A percentile compares a stretch with the other conserved stretches of the same genome.
phyloP scores from a whole-genome alignment of 2,329 filamentous ascomycete species.

The Pseudocercospora vitis region DNA sequence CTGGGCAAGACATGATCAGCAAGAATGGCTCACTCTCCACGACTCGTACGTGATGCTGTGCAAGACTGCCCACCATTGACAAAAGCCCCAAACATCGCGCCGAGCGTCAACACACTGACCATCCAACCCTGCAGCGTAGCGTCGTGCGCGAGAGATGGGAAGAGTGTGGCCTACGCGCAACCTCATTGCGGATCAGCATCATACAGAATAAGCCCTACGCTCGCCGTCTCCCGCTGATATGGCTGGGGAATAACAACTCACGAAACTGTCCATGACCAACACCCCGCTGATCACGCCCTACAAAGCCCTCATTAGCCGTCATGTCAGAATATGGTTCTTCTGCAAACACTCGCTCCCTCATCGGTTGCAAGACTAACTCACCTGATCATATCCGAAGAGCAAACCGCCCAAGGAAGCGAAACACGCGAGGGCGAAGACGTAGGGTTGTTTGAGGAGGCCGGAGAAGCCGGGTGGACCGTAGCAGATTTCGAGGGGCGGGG shows the following conservation, averaged over 20 bases:
- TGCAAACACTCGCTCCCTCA: too few relatives aligned
- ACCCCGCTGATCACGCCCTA: background rate
- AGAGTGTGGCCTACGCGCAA: background rate
- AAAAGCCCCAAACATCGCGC: slow-evolving; percentile 3
- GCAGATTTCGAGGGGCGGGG: background rate
- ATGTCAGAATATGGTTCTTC: too few relatives aligned
- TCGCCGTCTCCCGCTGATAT: too few relatives aligned
- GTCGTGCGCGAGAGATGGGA: background rate
- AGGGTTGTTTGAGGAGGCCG: background rate
- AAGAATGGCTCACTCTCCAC: too few relatives aligned
- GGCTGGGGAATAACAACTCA: too few relatives aligned
- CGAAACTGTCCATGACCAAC: background rate
- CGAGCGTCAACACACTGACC: background rate
- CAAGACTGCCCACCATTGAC: too few relatives aligned
- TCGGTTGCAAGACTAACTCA: too few relatives aligned
- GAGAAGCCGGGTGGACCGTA: slow-evolving; percentile 1
- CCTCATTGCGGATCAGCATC: too few relatives aligned
- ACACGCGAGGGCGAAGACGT: slow-evolving; percentile 1
- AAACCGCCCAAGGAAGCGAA: slow-evolving; percentile 4
- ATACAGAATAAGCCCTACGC: too few relatives aligned
- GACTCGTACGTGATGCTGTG: too few relatives aligned
- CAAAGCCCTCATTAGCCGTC: too few relatives aligned
- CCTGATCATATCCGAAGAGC: slow-evolving; percentile 2
- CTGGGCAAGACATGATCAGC: too few relatives aligned
- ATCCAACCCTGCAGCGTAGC: slow-evolving; percentile 5